phyloP scores from a whole-genome alignment of 805 yeast species.

The Candida tallmaniae region DNA sequence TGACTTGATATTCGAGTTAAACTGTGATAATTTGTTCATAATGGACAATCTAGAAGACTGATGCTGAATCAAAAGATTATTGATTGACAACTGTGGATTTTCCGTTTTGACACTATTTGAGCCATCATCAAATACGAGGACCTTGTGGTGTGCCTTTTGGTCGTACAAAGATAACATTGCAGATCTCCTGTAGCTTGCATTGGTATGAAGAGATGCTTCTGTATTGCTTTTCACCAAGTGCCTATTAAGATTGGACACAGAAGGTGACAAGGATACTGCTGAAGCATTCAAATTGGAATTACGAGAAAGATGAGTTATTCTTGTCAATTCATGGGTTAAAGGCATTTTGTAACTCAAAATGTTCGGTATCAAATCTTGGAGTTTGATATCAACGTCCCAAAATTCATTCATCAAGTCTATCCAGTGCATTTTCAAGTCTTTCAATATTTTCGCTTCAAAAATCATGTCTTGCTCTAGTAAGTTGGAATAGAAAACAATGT shows the following conservation, averaged over 20 bases:
- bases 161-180: slow-evolving; percentile 44
- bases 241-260: slow-evolving; percentile 7
- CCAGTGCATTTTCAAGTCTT: slow-evolving; percentile 42
- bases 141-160: slow-evolving; percentile 30
- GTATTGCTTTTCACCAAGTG: slow-evolving; percentile 29
- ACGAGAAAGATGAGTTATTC: too few relatives aligned
- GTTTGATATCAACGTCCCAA: slow-evolving; percentile 22
- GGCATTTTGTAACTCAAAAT: slow-evolving; percentile 21
- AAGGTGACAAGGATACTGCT: too few relatives aligned
- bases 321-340: slow-evolving; percentile 19
- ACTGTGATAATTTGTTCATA: slow-evolving; percentile 10
- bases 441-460: slow-evolving; percentile 33
- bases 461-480: slow-evolving; percentile 21
- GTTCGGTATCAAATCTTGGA: slow-evolving; percentile 4
- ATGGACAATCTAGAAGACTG: slow-evolving; percentile 25
- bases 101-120: slow-evolving; percentile 13
- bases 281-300: too few relatives aligned
- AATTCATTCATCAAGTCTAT: slow-evolving; percentile 27
- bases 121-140: slow-evolving; percentile 25
- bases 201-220: slow-evolving; percentile 37
- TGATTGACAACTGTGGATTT: slow-evolving; percentile 35
- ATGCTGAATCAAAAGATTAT: slow-evolving; percentile 35
- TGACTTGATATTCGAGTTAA: slow-evolving; percentile 3
- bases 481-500: slow-evolving; percentile 31
- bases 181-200: slow-evolving; percentile 40